Evolutionary conservation across 495 filamentous ascomycete species (phyloP).

Genomic region (Neurospora sp.): DNA sequence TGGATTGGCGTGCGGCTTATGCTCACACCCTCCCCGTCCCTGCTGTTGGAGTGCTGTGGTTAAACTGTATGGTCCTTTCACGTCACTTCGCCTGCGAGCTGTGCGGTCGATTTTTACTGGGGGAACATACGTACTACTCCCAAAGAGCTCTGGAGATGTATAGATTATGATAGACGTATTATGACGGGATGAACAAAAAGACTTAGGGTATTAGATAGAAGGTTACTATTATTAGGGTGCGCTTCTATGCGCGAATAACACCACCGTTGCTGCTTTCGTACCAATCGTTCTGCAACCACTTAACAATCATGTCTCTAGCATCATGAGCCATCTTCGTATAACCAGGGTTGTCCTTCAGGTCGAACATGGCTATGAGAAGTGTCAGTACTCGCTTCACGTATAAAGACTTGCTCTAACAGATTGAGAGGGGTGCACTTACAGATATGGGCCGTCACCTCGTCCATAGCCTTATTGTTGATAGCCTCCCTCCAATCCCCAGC

Average conservation of each 20-base stretch:
- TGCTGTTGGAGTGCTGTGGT: background rate
- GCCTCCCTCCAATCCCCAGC: conserved; percentile 51
- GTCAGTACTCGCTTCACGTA: conserved; percentile 2
- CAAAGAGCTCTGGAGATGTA: background rate
- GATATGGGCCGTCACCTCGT: conserved; percentile 78
- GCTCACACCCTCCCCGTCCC: background rate
- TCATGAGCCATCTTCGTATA: conserved; percentile 58
- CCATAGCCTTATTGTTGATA: conserved; percentile 64
- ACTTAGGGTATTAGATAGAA: background rate
- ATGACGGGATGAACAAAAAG: background rate
- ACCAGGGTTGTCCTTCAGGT: conserved; percentile 66
- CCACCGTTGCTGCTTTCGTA: conserved; percentile 29
- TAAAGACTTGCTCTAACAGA: background rate
- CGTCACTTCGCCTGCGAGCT: background rate
- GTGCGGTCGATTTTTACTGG: background rate
- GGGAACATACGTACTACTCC: background rate
- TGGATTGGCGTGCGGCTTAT: background rate
- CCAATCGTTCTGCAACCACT: conserved; percentile 49
- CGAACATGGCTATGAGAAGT: conserved; percentile 57
- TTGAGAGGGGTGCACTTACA: conserved; percentile 27
- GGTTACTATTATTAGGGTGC: background rate
- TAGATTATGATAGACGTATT: background rate
- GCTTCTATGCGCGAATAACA: conserved; percentile 9
- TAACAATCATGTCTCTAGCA: conserved; percentile 52
- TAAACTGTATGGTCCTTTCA: background rate